phyloP scores from a whole-genome alignment of 1,139 yeast species.

The Wickerhamomyces sp. region DNA sequence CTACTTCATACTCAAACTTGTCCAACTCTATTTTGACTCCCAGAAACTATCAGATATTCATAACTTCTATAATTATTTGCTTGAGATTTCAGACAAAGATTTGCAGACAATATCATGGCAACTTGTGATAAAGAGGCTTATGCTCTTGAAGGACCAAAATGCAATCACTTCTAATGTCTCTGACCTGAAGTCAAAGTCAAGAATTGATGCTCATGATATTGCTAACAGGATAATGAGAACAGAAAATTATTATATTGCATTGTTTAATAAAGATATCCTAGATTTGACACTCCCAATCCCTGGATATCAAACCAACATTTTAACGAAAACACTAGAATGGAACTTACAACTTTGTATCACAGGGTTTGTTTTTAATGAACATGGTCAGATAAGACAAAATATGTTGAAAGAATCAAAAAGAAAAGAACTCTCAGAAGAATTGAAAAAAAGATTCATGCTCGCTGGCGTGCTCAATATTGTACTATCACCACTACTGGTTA shows the following conservation, averaged over 20 bases:
- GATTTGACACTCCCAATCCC: constrained; percentile 57
- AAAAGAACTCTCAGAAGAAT: constrained; percentile 60
- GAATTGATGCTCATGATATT: constrained; percentile 87
- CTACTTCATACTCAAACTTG: constrained; percentile 51
- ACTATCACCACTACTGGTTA: constrained; percentile 80
- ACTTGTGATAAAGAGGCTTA: constrained; percentile 72
- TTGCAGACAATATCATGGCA: constrained; percentile 94
- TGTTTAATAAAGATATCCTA: constrained; percentile 73
- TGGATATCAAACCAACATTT: constrained; percentile 34
- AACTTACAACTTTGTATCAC: constrained; percentile 82
- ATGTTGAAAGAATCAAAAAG: constrained; percentile 73
- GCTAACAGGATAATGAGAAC: constrained; percentile 95
- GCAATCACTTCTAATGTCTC: constrained; percentile 47
- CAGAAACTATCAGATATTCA: constrained; percentile 31
- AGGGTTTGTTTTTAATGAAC: constrained; percentile 77
- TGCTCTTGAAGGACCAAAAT: constrained; percentile 74
- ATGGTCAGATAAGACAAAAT: constrained; percentile 77
- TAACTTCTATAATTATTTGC: constrained; percentile 43
- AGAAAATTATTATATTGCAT: constrained; percentile 88
- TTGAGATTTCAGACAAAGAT: constrained; percentile 73
- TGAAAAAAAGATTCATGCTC: constrained; percentile 73
- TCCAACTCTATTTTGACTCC: constrained; percentile 52
- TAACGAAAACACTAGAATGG: constrained; percentile 93
- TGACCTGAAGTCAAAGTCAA: constrained; percentile 63
- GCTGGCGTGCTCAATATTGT: constrained; percentile 83